Evolutionary conservation across 305 asterid species (phyloP).

Genomic region (Rubia balearica): DNA sequence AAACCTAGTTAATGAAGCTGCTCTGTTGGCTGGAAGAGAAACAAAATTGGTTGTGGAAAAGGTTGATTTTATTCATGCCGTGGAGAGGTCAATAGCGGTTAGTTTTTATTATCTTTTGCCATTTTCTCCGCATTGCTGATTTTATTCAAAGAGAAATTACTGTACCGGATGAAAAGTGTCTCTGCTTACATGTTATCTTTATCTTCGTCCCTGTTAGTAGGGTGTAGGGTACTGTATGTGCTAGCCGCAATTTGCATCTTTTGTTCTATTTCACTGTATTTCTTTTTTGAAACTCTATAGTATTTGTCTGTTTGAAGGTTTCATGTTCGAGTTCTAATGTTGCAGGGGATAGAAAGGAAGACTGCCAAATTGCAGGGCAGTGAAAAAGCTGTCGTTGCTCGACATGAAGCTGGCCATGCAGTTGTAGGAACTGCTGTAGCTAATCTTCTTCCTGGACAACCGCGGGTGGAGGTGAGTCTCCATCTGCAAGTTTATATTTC

Average conservation of each 20-base stretch:
- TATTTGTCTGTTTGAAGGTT: not conserved
- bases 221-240: not conserved
- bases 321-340: conserved; percentile 10
- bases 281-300: not conserved
- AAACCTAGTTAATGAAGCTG: conserved; percentile 98
- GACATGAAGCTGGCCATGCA: conserved; percentile 99
- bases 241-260: conserved; percentile 5
- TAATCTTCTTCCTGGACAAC: conserved; percentile 88
- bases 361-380: conserved; percentile 83
- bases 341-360: conserved; percentile 97
- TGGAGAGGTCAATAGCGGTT: conserved; percentile 97
- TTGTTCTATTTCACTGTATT: not conserved
- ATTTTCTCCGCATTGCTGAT: not conserved
- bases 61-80: conserved; percentile 86
- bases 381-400: conserved; percentile 97
- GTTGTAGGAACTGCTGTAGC: conserved; percentile 99
- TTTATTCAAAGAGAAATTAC: not conserved
- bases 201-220: conserved; percentile 1
- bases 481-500: not conserved
- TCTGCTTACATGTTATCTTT: not conserved
- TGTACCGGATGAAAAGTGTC: not conserved
- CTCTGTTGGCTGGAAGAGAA: conserved; percentile 91
- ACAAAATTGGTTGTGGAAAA: conserved; percentile 73
- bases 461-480: conserved; percentile 80
- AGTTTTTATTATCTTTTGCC: conserved; percentile 17